Conservation (phyloP, 106 monocot species). For the Posidonia australis region DNA sequence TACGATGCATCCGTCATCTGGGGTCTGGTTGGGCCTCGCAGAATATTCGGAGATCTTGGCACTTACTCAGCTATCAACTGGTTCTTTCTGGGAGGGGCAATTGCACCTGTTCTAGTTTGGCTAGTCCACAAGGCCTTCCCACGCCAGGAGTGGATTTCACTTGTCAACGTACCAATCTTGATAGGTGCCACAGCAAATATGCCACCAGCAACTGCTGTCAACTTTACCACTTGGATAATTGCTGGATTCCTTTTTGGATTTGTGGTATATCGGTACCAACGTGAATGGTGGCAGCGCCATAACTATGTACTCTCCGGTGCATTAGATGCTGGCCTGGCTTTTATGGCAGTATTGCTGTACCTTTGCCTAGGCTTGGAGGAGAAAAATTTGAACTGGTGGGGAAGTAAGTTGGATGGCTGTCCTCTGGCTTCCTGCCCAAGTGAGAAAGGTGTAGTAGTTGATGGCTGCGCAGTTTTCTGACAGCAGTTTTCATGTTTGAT, state of each 20-base stretch:
- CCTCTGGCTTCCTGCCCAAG: conserved; percentile 19
- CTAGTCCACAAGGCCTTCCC: conserved; percentile 18
- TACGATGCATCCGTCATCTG: conserved; percentile 25
- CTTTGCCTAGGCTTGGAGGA: conserved; percentile 8
- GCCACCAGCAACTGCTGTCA: conserved; percentile 22
- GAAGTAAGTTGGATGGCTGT: conserved; percentile 14
- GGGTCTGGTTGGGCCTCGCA: conserved; percentile 16
- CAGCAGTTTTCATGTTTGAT: too few relatives aligned
- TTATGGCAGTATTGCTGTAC: conserved; percentile 20
- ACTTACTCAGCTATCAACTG: conserved; percentile 19
- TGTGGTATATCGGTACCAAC: conserved; percentile 7
- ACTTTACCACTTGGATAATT: conserved; percentile 17
- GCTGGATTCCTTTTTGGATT: conserved; percentile 16
- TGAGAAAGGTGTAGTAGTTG: not conserved
- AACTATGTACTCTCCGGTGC: conserved; percentile 21
- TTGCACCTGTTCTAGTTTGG: conserved; percentile 11
- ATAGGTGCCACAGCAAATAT: conserved; percentile 13
- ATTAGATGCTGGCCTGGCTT: conserved; percentile 14
- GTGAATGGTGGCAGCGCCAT: conserved; percentile 21
- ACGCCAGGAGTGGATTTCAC: conserved; percentile 5
- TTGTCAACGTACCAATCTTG: conserved; percentile 19
- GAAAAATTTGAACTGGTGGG: conserved; percentile 8
- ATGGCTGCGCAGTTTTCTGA: conserved; percentile 6
- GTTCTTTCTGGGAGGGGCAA: conserved; percentile 19
- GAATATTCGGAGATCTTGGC: conserved; percentile 22